Evolutionary conservation across 2,329 filamentous ascomycete genomes (phyloP), one percentile per base, ranked within the genome.

Genomic region (Monosporascus sp.): DNA sequence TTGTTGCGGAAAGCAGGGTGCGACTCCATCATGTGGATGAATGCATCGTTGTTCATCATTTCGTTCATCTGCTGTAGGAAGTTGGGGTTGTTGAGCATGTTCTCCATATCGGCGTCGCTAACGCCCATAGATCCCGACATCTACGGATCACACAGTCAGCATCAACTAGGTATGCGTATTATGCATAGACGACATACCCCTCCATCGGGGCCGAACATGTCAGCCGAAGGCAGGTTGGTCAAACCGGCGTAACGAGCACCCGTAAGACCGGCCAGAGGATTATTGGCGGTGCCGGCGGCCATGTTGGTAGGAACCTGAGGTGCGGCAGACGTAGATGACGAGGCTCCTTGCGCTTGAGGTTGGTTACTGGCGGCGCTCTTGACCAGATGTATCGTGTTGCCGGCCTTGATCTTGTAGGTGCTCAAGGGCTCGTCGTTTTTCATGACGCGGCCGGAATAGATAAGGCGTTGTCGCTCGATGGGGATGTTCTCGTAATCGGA

Each of bases 371-470:
- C 89, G 45, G 94, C 93, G 68, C 91, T 95, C 78, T 96, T 97
- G 65, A 99, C 94, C 64, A 99, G 82, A 71, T 99, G 94, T 62
- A 99, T 85, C 18, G 93, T 97, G 72, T 97, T 94, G 58, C 92
- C 91, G 59, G 90, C 81, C 79, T 97, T 97, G 72, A 99, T 92
- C 78, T 97, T 97, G 77, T 95, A 95, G 52, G 84, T 83, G 58
- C 80, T 84, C 44, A 99, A 76, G 0, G 88, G 86, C 64, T 99
- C 93, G 54, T 88, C 84, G 70, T 99, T 94, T 77, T 97, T 99
- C 75, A 99, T 84, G 56, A 99, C 93, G 56, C 93, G 87, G 50
- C 94, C 94, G 6, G 93, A 97, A 78, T 97, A 99, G 74, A 99
- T 99, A 58, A 99, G 80, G 56, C 94, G 89, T 75, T 97, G 93